A percentile compares a stretch with the other conserved stretches of the same genome.
These are phyloP conservation scores for Globisporangium camurandrum DNA, from an alignment of 352 stramenopile species.

Conservation along the genomic window DNA sequence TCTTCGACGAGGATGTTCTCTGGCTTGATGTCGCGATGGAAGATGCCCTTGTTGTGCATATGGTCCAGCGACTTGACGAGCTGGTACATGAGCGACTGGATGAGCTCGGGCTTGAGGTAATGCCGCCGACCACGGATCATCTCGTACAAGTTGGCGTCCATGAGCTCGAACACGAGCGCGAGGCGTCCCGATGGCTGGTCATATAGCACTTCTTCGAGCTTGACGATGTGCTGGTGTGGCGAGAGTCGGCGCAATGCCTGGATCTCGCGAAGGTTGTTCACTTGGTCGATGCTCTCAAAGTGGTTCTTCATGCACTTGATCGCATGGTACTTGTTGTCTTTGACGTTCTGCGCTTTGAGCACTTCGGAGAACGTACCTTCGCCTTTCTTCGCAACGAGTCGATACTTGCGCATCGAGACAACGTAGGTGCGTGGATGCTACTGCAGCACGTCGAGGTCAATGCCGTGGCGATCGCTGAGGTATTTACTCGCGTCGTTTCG, in stretches of 20 bases:
- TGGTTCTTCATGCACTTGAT: conserved; percentile 99
- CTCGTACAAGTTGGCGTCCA: conserved; percentile 96
- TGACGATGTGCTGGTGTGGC: conserved; percentile 93
- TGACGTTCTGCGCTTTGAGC: conserved; percentile 89
- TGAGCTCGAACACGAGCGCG: conserved; percentile 95
- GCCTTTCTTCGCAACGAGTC: conserved; percentile 92
- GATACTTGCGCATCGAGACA: conserved; percentile 86
- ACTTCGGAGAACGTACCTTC: conserved; percentile 96
- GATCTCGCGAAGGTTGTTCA: conserved; percentile 96
- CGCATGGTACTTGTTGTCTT: conserved; percentile 92
- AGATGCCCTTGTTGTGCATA: conserved; percentile 97
- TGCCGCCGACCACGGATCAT: conserved; percentile 88
- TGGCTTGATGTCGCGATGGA: conserved; percentile 95
- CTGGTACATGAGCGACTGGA: conserved; percentile 88
- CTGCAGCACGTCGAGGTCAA: too few relatives aligned
- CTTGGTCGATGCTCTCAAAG: conserved; percentile 94
- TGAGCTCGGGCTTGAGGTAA: conserved; percentile 82
- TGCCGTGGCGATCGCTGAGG: not conserved
- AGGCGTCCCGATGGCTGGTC: conserved; percentile 87
- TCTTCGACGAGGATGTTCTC: conserved; percentile 94
- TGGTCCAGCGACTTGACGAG: conserved; percentile 93
- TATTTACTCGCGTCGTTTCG: not conserved
- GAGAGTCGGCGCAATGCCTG: conserved; percentile 90
- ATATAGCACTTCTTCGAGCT: conserved; percentile 94
- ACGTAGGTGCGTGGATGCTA: not conserved